A percentile compares a stretch with the other conserved stretches of the same genome.
These are phyloP conservation scores for Galeopsis tetrahit DNA, from an alignment of 257 asterid species.

Conservation along the genomic window DNA sequence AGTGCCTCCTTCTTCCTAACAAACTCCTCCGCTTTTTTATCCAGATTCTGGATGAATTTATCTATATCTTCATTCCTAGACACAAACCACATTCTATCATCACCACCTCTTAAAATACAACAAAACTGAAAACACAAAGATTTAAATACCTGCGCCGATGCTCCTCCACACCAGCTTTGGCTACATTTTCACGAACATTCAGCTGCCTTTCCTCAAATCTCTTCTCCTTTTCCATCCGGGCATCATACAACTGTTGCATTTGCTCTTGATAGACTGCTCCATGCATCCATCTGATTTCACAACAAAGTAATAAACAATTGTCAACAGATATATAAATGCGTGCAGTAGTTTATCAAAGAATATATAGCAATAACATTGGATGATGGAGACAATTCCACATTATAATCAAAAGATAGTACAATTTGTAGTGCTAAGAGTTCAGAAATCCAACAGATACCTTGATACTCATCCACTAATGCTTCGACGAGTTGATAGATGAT, in stretches of 20 bases:
- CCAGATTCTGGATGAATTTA: conserved; percentile 47
- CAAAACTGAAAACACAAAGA: not conserved
- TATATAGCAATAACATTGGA: conserved; percentile 4
- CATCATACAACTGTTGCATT: conserved; percentile 46
- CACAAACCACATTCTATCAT: conserved; percentile 5
- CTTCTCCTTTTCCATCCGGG: conserved; percentile 59
- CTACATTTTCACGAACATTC: conserved; percentile 46
- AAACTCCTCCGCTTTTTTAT: conserved; percentile 49
- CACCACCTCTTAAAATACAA: not conserved
- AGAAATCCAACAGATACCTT: conserved; percentile 7
- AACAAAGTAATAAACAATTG: conserved; percentile 17
- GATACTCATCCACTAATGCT: not conserved
- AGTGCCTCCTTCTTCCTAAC: conserved; percentile 39
- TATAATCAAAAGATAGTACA: not conserved
- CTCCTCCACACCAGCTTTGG: conserved; percentile 46
- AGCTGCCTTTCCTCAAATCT: conserved; percentile 60
- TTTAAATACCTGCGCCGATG: conserved; percentile 47
- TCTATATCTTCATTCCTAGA: conserved; percentile 49
- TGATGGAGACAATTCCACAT: not conserved
- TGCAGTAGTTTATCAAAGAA: not conserved
- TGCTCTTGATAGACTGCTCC: conserved; percentile 55
- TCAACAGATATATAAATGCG: too few relatives aligned
- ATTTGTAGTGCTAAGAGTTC: not conserved
- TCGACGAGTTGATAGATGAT: conserved; percentile 1
- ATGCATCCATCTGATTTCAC: conserved; percentile 70